Conservation (phyloP, 441 rosid species). For the Mallotus repandus region DNA sequence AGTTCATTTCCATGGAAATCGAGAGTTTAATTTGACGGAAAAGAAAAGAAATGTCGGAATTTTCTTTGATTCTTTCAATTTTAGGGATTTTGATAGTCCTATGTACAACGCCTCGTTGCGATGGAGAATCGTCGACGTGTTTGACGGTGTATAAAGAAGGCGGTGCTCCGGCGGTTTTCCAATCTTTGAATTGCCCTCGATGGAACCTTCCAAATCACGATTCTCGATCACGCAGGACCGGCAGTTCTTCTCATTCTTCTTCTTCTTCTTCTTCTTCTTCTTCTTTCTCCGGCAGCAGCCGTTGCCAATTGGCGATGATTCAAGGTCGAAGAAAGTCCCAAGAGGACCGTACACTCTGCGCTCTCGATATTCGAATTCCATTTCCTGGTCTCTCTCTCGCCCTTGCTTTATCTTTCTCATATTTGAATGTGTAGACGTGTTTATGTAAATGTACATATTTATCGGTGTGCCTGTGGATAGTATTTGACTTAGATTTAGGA, state of each 20-base stretch:
- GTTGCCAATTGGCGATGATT: constrained; percentile 67
- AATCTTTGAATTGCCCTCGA: constrained; percentile 85
- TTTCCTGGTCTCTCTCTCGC: constrained; percentile 54
- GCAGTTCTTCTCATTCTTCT: constrained; percentile 13
- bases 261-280: constrained; percentile 1
- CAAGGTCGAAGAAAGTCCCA: constrained; percentile 75
- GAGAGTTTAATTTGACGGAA: background rate
- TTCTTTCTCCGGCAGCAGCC: constrained; percentile 24
- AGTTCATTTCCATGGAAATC: background rate
- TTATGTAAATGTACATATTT: too few species aligned
- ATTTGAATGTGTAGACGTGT: background rate
- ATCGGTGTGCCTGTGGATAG: background rate
- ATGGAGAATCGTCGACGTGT: constrained; percentile 80
- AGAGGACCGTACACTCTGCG: constrained; percentile 87
- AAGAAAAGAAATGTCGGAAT: background rate
- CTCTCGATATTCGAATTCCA: constrained; percentile 75
- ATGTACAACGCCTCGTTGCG: constrained; percentile 14
- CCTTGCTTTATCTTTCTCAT: background rate
- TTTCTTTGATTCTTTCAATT: constrained; percentile 20
- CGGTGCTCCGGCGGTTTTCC: constrained; percentile 93
- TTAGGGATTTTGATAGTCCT: constrained; percentile 25
- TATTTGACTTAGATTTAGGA: background rate
- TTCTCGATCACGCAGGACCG: constrained; percentile 36
- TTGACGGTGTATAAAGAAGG: constrained; percentile 78
- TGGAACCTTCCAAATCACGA: constrained; percentile 62